Evolutionary conservation across 2,329 filamentous ascomycete genomes (phyloP), one percentile per base, ranked within the genome.

Genomic region (Penicillium griseofulvum): DNA sequence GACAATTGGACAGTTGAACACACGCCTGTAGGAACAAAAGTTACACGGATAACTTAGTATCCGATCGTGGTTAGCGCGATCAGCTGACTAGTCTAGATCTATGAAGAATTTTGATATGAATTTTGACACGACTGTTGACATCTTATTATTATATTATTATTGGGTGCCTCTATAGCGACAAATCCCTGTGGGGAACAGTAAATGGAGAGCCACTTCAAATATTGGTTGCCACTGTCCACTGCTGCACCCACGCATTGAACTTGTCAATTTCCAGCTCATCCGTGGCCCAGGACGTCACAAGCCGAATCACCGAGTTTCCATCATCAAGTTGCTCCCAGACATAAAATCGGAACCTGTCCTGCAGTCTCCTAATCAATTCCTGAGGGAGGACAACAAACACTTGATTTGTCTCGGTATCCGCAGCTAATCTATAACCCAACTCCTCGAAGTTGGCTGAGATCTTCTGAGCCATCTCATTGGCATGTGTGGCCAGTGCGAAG

Each of bases 201-300:
- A 53, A 44, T 46, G 36, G 14, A 34, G 26, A 59, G 41, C 24
- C 49, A 50, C 5, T 34, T 43, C 31, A 50, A 28, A 26, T 26
- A 16, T 57, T 62, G 22, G 49, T 54, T 14, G 55, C 57, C 47
- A 49, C 49, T 29, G 67, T 68, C 65, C 65, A 68, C 44, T 69
- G 64, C 34, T 60, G 49, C 45, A 70, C 64, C 61, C 61, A 67
- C 9, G 62, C 63, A 58, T 69, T 69, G 43, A 72, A 65, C 41
- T 64, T 64, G 28, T 79, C 74, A 12, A 81, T 68, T 66, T 79
- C 70, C 16, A 63, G 55, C 3, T 60, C 59, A 14, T 80, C 75
- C 4, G 80, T 81, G 9, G 80, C 79, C 80, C 79, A 81, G 0
- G 78, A 81, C 1, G 80, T 81, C 28, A 81, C 65, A 46, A 81